Percentiles rank a stretch among this genome's conserved stretches.
These are phyloP conservation scores for Blastobotrys malaysiensis DNA, from an alignment of 1,139 yeast species.

Conservation along the genomic window DNA sequence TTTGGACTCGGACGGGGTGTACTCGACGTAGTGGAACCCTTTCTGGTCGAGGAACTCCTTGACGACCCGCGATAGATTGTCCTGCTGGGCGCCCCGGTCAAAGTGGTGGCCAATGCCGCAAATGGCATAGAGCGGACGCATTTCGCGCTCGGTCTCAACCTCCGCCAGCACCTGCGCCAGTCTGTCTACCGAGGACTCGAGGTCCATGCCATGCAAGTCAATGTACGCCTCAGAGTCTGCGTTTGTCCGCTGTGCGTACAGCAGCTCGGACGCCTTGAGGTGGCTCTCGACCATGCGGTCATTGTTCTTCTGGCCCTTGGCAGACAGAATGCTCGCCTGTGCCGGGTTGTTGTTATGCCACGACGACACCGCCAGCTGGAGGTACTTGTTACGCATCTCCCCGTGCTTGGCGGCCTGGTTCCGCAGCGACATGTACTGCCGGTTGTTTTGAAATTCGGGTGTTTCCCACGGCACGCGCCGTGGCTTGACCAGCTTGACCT, in stretches of 20 bases:
- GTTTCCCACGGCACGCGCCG: conserved; percentile 35
- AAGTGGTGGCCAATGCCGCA: conserved; percentile 32
- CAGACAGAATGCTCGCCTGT: conserved; percentile 35
- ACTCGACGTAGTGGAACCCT: conserved; percentile 35
- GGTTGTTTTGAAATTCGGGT: conserved; percentile 21
- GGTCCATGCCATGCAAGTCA: conserved; percentile 38
- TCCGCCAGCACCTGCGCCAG: conserved; percentile 25
- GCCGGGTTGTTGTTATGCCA: conserved; percentile 37
- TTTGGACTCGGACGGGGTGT: not conserved
- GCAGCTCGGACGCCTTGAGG: conserved; percentile 24
- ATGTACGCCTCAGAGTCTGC: conserved; percentile 31
- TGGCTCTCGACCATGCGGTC: conserved; percentile 26
- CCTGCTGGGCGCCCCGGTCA: conserved; percentile 22
- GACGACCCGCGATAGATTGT: conserved; percentile 30
- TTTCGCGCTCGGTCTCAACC: conserved; percentile 23
- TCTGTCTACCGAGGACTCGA: conserved; percentile 34
- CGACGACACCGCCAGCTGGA: conserved; percentile 36
- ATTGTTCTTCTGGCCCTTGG: conserved; percentile 33
- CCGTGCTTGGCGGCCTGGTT: conserved; percentile 26
- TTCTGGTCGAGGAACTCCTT: conserved; percentile 30
- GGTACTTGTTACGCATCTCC: conserved; percentile 35
- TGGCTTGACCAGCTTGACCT: conserved; percentile 28
- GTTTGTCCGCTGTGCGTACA: conserved; percentile 21
- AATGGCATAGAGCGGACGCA: conserved; percentile 33
- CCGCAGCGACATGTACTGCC: conserved; percentile 25